Evolutionary conservation across 768 basidiomycete species (phyloP), one percentile per base, ranked within the genome.

Genomic region (Xerocomus potaroensis): DNA sequence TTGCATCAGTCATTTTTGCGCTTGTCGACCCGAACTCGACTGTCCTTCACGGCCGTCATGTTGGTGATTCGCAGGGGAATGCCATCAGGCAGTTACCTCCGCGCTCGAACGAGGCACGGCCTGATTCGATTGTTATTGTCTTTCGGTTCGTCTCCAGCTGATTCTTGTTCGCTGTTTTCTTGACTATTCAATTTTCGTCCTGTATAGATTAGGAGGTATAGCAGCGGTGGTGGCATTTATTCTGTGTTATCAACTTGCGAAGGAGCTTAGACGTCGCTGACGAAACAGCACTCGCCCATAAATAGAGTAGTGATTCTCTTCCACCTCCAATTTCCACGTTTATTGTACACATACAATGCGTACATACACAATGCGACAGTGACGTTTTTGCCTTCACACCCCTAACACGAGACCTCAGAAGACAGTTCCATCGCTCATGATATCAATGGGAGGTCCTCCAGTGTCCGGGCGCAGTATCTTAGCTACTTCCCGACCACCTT

Each of bases 401-500:
- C 24, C n/a, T n/a, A n/a, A n/a, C n/a, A n/a, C n/a, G 8, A 15
- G 12, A 10, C 11, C 21, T 57, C 55, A 91, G 58, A 91, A 90
- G 5, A 91, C 79, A 1, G 89, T 91, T 3, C 89, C 89, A 50
- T 91, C 89, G 49, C 87, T 90, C 49, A 82, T 76, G 47, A 91
- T 90, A 49, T 89, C 88, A 57, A 92, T 87, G 1, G 89, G 89
- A 0, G 90, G 91, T 1, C 91, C 91, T 7, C 87, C 83, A 0
- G 79, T 83, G 34, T 74, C 70, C 0, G 84, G 86, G 5, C 94
- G 70, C 63, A 79, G 83, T 62, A 73, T 66, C 62, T 83, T 87
- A 3, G 95, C 95, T 31, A 97, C 89, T 68, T 95, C 91, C 4
- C 95, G 73, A 4, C 95, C 95, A 1, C 91, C 92, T 61, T 94